Conservation (phyloP, 2,329 filamentous ascomycete genomes). For the Aspergillus proliferans region DNA sequence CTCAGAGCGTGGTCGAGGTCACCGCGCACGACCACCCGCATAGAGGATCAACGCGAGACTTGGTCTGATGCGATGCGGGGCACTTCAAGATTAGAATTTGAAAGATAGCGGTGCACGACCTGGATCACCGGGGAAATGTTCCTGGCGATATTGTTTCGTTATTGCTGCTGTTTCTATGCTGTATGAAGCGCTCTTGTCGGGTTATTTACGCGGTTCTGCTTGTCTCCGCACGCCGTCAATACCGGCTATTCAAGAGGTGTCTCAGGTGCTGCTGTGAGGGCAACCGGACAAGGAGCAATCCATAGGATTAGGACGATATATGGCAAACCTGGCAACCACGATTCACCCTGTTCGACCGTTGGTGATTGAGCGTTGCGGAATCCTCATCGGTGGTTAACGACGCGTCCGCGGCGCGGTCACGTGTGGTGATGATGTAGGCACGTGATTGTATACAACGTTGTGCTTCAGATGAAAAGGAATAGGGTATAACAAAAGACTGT, state of each 20-base stretch:
- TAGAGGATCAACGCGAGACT: background rate
- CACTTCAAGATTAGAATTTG: too few relatives aligned
- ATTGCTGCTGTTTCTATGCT: background rate
- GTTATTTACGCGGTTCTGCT: background rate
- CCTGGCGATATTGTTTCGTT: background rate
- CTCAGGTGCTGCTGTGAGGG: background rate
- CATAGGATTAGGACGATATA: background rate
- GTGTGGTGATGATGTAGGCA: constrained; percentile 10
- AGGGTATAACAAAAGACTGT: background rate
- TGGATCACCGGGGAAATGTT: background rate
- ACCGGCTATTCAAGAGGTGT: background rate
- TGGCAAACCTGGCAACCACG: background rate
- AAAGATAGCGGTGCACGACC: too few relatives aligned
- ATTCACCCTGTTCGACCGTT: background rate
- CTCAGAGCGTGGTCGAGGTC: background rate
- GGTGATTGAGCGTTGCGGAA: background rate
- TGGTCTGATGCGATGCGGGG: too few relatives aligned
- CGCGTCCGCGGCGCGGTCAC: constrained; percentile 31
- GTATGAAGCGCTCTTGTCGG: background rate
- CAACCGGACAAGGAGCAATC: background rate
- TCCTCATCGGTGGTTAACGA: constrained; percentile 9
- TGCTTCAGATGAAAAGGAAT: background rate
- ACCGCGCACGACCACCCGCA: background rate
- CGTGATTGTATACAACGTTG: background rate
- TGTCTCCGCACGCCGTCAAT: background rate